phyloP scores from a whole-genome alignment of 1,284 basidiomycete genomes.

The Rugosomyces carneus region DNA sequence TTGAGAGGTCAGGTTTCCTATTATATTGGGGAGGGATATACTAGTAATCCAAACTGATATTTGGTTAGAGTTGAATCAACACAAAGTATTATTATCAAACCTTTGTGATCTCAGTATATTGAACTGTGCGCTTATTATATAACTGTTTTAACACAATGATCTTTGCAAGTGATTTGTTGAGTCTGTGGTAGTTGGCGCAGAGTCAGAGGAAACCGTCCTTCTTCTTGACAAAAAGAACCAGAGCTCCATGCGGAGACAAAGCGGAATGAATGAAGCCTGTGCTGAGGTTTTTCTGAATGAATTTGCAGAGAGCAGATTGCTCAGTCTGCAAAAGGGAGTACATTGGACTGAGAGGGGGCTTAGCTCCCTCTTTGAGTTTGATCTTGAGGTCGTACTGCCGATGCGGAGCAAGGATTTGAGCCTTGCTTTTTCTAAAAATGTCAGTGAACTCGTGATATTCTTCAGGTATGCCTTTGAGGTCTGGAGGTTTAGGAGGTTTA shows the following conservation, averaged over 20 bases:
- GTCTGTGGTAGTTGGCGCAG: constrained; percentile 36
- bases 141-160: too few relatives aligned
- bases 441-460: neutral
- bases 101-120: too few relatives aligned
- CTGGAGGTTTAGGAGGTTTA: too few relatives aligned
- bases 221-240: constrained; percentile 24
- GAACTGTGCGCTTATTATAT: too few relatives aligned
- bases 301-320: constrained; percentile 8
- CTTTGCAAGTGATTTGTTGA: constrained; percentile 36
- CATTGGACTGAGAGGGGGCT: constrained; percentile 18
- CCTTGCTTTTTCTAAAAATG: constrained; percentile 21
- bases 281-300: constrained; percentile 13
- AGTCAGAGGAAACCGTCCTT: constrained; percentile 32
- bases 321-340: constrained; percentile 20
- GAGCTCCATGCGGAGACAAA: constrained; percentile 11
- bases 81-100: too few relatives aligned
- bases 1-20: too few relatives aligned
- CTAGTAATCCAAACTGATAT: too few relatives aligned
- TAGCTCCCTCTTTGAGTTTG: constrained; percentile 18
- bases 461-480: neutral
- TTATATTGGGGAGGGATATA: too few relatives aligned
- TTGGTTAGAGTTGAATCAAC: too few relatives aligned
- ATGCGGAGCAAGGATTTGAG: constrained; percentile 23
- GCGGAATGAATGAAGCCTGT: constrained; percentile 11
- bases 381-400: constrained; percentile 20